A percentile compares a stretch with the other conserved stretches of the same genome.
phyloP scores from a whole-genome alignment of 169 alveolate species.

The Plasmodium gaboni region DNA sequence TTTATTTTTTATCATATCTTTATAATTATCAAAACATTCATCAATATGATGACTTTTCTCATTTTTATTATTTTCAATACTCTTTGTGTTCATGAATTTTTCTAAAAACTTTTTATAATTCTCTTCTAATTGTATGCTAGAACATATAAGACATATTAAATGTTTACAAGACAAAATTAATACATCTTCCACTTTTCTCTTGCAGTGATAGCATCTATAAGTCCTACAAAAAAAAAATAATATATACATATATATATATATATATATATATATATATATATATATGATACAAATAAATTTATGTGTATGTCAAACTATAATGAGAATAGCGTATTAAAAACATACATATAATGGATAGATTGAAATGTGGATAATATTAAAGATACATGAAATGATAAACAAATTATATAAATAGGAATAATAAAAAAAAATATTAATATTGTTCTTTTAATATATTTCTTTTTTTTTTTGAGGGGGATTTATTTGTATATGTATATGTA shows the following conservation, averaged over 20 bases:
- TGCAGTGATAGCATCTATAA: constrained; percentile 42
- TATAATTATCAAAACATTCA: constrained; percentile 37
- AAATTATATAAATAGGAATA: no score
- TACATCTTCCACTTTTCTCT: constrained; percentile 62
- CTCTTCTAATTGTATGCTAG: constrained; percentile 44
- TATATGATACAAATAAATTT: no score
- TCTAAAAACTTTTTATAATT: constrained; percentile 40
- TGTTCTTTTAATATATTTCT: no score
- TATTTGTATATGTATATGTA: not conserved
- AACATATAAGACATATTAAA: constrained; percentile 54
- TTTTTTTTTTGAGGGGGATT: no score
- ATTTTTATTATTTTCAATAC: not conserved
- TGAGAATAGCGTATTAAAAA: no score
- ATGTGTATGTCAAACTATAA: no score
- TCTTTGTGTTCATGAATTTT: constrained; percentile 19
- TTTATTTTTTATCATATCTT: not conserved
- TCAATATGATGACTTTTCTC: constrained; percentile 27
- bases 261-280: no score
- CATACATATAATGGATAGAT: no score
- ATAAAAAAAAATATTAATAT: no score
- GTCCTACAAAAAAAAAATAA: constrained; percentile 11
- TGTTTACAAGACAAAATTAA: constrained; percentile 55
- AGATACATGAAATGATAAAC: no score
- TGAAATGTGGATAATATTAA: no score
- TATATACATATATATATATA: not conserved